A percentile compares a stretch with the other conserved stretches of the same genome.
Conservation (phyloP, 2,329 filamentous ascomycete genomes). For the Colletotrichum limetticola region DNA sequence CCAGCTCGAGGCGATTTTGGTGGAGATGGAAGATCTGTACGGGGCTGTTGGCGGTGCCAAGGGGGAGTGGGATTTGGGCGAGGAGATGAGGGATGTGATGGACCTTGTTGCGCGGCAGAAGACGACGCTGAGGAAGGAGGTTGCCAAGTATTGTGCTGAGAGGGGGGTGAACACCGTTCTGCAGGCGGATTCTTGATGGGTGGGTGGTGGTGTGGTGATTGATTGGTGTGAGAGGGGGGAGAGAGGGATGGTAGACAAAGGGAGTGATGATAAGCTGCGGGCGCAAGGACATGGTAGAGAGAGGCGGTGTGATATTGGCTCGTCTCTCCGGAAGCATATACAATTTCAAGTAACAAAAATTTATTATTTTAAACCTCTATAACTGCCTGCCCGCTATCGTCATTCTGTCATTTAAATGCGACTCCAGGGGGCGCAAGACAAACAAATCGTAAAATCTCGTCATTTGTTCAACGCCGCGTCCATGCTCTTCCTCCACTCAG, state of each 20-base stretch:
- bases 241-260: background rate
- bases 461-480: constrained; percentile 54
- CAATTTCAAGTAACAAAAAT: background rate
- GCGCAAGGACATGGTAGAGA: background rate
- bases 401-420: constrained; percentile 1
- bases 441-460: background rate
- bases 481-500: constrained; percentile 73
- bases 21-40: constrained; percentile 73
- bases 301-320: background rate
- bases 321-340: constrained; percentile 1
- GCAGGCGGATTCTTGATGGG: background rate
- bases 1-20: constrained; percentile 79
- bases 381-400: background rate
- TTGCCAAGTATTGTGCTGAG: constrained; percentile 78
- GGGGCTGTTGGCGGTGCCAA: constrained; percentile 54
- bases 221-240: background rate
- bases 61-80: constrained; percentile 55
- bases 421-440: background rate
- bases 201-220: background rate
- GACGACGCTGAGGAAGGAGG: constrained; percentile 76
- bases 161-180: constrained; percentile 53
- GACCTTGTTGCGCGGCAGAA: constrained; percentile 72
- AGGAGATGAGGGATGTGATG: constrained; percentile 70
- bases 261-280: background rate
- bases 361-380: background rate